Evolutionary conservation across 257 asterid species (phyloP).

Genomic region (Nicotiana noctiflora): DNA sequence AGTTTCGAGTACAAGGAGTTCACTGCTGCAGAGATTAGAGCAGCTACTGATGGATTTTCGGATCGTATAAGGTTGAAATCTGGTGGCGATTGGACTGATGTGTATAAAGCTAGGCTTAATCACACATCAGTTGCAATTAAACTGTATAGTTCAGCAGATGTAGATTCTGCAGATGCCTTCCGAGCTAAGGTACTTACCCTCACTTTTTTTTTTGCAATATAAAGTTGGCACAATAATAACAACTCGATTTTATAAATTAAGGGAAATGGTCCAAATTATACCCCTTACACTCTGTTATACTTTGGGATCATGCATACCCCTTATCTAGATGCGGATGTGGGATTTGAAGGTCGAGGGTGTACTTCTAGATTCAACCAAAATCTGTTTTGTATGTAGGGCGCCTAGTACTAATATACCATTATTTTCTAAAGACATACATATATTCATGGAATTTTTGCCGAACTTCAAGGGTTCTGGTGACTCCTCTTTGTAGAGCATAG

Average conservation of each 20-base stretch:
- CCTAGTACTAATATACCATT: too few species aligned
- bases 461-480: too few species aligned
- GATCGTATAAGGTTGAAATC: constrained; percentile 44
- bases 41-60: constrained; percentile 53
- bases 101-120: constrained; percentile 44
- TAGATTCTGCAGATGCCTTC: constrained; percentile 27
- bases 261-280: background rate
- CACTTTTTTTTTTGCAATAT: background rate
- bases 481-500: too few species aligned
- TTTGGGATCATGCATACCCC: background rate
- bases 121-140: constrained; percentile 46
- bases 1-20: constrained; percentile 40
- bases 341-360: too few species aligned
- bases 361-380: too few species aligned
- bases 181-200: constrained; percentile 30
- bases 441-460: too few species aligned
- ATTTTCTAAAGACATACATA: too few species aligned
- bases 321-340: background rate
- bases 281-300: background rate
- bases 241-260: background rate
- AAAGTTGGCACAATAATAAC: background rate
- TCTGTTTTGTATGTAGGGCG: too few species aligned
- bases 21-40: constrained; percentile 47
- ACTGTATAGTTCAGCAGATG: constrained; percentile 19
- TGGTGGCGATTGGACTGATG: constrained; percentile 28